phyloP scores from a whole-genome alignment of 306 rosid species.

The Cicer bijugum region DNA sequence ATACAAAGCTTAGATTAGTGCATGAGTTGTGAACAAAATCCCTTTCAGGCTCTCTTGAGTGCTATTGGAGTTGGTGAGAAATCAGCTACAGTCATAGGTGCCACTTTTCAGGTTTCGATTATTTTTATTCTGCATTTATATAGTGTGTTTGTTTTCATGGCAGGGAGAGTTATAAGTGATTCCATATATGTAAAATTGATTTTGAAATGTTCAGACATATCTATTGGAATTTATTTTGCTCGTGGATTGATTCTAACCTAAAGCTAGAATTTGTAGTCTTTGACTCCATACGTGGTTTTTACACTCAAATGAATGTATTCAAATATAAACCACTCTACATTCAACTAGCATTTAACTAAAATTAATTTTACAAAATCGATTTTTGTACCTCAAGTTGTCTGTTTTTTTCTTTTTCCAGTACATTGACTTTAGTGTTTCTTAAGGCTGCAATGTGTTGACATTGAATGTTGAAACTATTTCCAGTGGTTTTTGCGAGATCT shows the following conservation, averaged over 20 bases:
- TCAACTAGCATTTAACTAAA: too few relatives aligned
- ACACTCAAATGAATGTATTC: too few relatives aligned
- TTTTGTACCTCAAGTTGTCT: background rate
- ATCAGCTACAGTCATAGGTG: conserved; percentile 94
- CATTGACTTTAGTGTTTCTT: conserved; percentile 33
- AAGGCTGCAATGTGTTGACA: conserved; percentile 40
- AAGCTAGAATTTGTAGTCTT: too few relatives aligned
- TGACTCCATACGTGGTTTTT: too few relatives aligned
- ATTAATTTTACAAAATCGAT: too few relatives aligned
- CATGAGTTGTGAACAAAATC: conserved; percentile 30
- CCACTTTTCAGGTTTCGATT: conserved; percentile 88
- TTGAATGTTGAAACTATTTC: conserved; percentile 47
- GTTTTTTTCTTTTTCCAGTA: background rate
- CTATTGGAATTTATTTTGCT: too few relatives aligned
- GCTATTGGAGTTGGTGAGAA: conserved; percentile 98
- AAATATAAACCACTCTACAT: too few relatives aligned
- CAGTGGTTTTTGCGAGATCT: conserved; percentile 99
- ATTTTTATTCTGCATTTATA: conserved; percentile 10
- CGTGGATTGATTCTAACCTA: too few relatives aligned
- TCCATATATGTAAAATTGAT: too few relatives aligned
- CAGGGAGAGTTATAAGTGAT: too few relatives aligned
- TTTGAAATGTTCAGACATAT: too few relatives aligned
- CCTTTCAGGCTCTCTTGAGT: conserved; percentile 79
- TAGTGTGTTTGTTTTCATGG: too few relatives aligned
- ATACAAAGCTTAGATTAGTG: background rate